Base-by-base conservation (phyloP, 2,329 filamentous ascomycete genomes). In the Periconia sp. region DNA sequence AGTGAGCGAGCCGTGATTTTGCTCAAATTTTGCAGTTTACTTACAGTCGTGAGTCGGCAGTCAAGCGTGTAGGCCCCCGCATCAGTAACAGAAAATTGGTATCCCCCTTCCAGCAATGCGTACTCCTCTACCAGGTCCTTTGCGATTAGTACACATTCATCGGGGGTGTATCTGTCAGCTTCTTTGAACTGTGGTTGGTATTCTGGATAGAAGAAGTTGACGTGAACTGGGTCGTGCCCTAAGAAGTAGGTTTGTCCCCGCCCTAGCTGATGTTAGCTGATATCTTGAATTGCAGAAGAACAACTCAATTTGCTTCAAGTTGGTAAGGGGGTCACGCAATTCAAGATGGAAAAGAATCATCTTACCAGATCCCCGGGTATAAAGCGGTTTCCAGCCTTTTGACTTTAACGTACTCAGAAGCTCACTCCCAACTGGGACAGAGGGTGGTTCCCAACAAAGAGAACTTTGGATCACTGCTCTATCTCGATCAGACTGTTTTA, bases 151-250 rank as follows among this genome's bases (percentile, higher is more conserved):
- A 64, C 33, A 20, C 40, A 44, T 43, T 63, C 56, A 15, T 44
- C 47, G 2, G 23, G 19, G 13, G 53, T 40, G 6, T 45, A 17
- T 20, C n/a, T 27, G 2, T 35, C 14, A 2, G 50, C 41, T 0
- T 53, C 40, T 2, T 27, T 42, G 18, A 62, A 55, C 45, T 66
- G 63, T 5, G 62, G 63, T 41, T 53, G 49, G 49, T 64, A 67
- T 30, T 59, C 51, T 1, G 60, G 58, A 9, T 47, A 41, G 44
- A 67, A 66, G 47, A 67, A 63, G 37, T 63, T 54, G 2, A 63
- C 55, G 35, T 67, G 63, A 0, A 67, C 19, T 11, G 63, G 56
- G 37, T 65, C 50, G n/a, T 45, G 47, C 10, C 63, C 62, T 11
- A 61, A 43, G 45, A 60, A 65, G 50, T 61, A 57, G 2, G 62